phyloP scores from a whole-genome alignment of 2,329 filamentous ascomycete species.

The Dothidotthia symphoricarpi region DNA sequence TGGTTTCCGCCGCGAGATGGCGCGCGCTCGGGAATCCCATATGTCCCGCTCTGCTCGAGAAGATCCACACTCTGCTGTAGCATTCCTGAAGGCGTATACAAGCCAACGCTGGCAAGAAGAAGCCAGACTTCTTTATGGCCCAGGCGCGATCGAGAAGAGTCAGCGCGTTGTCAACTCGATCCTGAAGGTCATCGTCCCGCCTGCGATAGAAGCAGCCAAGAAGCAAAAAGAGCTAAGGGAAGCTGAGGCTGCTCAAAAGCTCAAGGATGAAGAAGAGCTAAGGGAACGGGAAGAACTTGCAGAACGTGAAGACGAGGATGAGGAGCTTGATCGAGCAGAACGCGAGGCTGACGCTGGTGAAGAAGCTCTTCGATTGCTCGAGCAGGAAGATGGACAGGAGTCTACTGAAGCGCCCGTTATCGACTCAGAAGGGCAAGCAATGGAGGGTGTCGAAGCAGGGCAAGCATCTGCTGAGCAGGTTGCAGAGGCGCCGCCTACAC shows the following conservation, averaged over 20 bases:
- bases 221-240: slow-evolving; percentile 69
- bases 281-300: slow-evolving; percentile 58
- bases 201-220: slow-evolving; percentile 79
- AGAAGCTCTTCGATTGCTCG: slow-evolving; percentile 39
- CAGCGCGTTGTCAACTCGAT: slow-evolving; percentile 67
- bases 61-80: slow-evolving; percentile 71
- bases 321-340: slow-evolving; percentile 41
- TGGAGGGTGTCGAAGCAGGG: slow-evolving; percentile 72
- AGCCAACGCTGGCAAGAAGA: slow-evolving; percentile 84
- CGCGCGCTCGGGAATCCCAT: slow-evolving; percentile 31
- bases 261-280: slow-evolving; percentile 61
- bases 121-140: slow-evolving; percentile 78
- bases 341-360: slow-evolving; percentile 45
- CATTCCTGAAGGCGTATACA: slow-evolving; percentile 72
- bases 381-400: slow-evolving; percentile 16
- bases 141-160: slow-evolving; percentile 65
- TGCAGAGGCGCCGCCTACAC: slow-evolving; percentile 37
- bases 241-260: slow-evolving; percentile 66
- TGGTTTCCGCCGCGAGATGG: slow-evolving; percentile 32
- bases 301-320: slow-evolving; percentile 54
- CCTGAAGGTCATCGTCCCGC: slow-evolving; percentile 72
- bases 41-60: slow-evolving; percentile 43
- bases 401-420: slow-evolving; percentile 41
- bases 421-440: slow-evolving; percentile 51
- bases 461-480: slow-evolving; percentile 21